These are phyloP conservation scores for Penicillium sp. DNA, from an alignment of 2,329 filamentous ascomycete genomes.

Conservation along the genomic window DNA sequence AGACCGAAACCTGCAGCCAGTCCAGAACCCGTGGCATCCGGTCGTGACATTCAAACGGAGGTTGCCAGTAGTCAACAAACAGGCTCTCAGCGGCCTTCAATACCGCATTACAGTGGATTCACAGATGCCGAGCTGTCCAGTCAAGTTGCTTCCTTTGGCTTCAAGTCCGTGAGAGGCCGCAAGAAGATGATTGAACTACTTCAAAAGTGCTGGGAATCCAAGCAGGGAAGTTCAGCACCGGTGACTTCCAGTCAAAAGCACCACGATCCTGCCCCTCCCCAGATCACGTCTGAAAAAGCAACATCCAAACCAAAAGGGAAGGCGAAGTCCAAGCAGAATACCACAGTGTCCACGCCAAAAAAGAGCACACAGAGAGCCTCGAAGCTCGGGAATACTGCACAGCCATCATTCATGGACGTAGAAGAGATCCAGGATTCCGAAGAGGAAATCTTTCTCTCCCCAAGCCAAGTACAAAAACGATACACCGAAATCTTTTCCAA, in stretches of 20 bases:
- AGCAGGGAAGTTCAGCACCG: conserved; percentile 33
- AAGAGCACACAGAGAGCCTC: neutral
- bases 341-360: neutral
- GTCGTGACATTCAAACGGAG: neutral
- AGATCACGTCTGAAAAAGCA: neutral
- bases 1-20: neutral
- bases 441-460: conserved; percentile 34
- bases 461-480: conserved; percentile 24
- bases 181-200: conserved; percentile 68
- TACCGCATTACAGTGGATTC: conserved; percentile 61
- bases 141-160: conserved; percentile 64
- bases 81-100: conserved; percentile 18
- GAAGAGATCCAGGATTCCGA: conserved; percentile 41
- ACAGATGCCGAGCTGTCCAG: conserved; percentile 63
- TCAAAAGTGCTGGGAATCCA: conserved; percentile 68
- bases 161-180: conserved; percentile 69
- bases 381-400: neutral
- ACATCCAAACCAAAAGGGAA: conserved; percentile 12
- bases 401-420: conserved; percentile 26
- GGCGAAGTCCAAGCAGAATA: conserved; percentile 3
- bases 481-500: conserved; percentile 11
- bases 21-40: neutral
- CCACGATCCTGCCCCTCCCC: neutral
- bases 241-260: neutral
- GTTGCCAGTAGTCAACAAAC: neutral